Conservation (phyloP, 1,284 basidiomycete genomes). For the Erythrobasidium hasegawianum region DNA sequence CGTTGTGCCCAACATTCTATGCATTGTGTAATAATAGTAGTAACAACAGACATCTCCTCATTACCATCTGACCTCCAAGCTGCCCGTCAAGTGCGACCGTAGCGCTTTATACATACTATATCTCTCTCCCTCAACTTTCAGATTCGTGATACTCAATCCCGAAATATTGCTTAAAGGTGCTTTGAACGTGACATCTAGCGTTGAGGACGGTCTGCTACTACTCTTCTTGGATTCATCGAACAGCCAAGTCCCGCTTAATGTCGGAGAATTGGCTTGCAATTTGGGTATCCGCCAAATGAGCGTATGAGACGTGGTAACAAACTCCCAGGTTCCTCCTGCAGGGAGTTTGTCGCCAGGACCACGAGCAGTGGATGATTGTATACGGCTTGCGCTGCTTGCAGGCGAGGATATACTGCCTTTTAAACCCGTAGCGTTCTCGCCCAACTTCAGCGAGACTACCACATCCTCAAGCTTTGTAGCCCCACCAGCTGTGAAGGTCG, state of each 20-base stretch:
- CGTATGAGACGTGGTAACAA: conserved; percentile 11
- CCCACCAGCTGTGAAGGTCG: conserved; percentile 7
- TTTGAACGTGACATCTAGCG: conserved; percentile 21
- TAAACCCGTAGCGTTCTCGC: conserved; percentile 21
- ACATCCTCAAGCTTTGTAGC: conserved; percentile 21
- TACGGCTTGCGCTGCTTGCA: background rate
- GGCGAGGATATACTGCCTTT: conserved; percentile 19
- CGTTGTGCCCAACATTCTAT: background rate
- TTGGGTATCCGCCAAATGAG: conserved; percentile 29
- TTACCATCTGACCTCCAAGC: conserved; percentile 33
- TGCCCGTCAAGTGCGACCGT: conserved; percentile 28
- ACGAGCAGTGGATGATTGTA: background rate
- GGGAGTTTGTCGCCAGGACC: conserved; percentile 4
- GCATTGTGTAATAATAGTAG: background rate
- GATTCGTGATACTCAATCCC: conserved; percentile 22
- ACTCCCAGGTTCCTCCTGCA: conserved; percentile 35
- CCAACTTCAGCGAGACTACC: conserved; percentile 17
- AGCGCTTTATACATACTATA: conserved; percentile 34
- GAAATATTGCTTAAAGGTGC: conserved; percentile 30
- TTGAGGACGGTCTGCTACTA: background rate
- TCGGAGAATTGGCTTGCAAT: conserved; percentile 8
- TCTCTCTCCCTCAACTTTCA: conserved; percentile 21
- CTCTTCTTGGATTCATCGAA: conserved; percentile 11
- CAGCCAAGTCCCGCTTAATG: conserved; percentile 17
- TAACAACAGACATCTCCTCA: background rate